phyloP scores from a whole-genome alignment of 2,329 filamentous ascomycete species.

The Epichloe baconii region DNA sequence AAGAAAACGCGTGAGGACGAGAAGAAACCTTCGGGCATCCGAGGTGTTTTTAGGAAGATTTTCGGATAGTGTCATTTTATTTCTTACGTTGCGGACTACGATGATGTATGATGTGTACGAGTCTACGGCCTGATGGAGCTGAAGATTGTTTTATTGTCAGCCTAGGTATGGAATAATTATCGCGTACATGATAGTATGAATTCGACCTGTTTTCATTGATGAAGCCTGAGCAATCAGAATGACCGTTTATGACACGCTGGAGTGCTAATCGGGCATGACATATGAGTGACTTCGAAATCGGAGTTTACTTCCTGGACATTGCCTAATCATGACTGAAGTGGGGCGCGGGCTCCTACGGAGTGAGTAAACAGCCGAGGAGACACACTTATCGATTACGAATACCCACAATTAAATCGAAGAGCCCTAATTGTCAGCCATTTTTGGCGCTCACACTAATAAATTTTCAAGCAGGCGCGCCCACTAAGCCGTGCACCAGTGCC shows the following conservation, averaged over 20 bases:
- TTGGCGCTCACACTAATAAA: conserved; percentile 16
- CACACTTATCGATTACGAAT: not conserved
- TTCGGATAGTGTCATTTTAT: conserved; percentile 12
- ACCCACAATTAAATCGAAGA: conserved; percentile 12
- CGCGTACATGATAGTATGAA: not conserved
- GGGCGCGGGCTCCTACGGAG: too few species aligned
- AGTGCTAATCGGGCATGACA: too few species aligned
- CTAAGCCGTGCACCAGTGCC: not conserved
- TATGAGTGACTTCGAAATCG: too few species aligned
- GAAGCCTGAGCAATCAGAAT: not conserved
- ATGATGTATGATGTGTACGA: conserved; percentile 7
- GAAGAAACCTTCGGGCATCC: conserved; percentile 20
- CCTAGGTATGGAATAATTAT: conserved; percentile 1
- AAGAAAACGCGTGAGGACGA: conserved; percentile 16
- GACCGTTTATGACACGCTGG: not conserved
- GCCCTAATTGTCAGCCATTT: conserved; percentile 21
- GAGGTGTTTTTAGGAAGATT: conserved; percentile 24
- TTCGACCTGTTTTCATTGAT: not conserved
- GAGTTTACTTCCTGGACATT: too few species aligned
- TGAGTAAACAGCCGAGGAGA: not conserved
- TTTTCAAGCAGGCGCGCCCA: conserved; percentile 7
- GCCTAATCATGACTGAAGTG: too few species aligned
- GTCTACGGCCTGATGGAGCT: not conserved
- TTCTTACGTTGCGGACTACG: conserved; percentile 2
- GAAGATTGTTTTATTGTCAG: conserved; percentile 7